phyloP scores from a whole-genome alignment of 306 rosid species.

The Psophocarpus tetragonolobus region DNA sequence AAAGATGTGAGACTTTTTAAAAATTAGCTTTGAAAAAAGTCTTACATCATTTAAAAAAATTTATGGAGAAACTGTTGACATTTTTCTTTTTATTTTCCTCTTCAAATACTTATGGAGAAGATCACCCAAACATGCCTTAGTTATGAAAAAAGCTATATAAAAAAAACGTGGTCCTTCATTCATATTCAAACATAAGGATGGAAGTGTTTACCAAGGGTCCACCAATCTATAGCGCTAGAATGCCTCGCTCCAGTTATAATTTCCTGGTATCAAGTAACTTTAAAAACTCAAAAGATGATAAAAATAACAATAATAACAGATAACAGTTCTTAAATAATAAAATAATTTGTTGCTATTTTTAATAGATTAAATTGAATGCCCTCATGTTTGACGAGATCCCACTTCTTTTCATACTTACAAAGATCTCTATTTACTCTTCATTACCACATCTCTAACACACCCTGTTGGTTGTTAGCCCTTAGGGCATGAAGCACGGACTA shows the following conservation, averaged over 20 bases:
- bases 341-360: neutral
- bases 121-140: too few relatives aligned
- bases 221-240: constrained; percentile 92
- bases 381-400: neutral
- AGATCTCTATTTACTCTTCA: constrained; percentile 9
- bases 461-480: neutral
- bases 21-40: too few relatives aligned
- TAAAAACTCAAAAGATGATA: constrained; percentile 36
- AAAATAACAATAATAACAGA: neutral
- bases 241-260: constrained; percentile 85
- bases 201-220: constrained; percentile 84
- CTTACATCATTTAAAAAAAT: too few relatives aligned
- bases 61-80: too few relatives aligned
- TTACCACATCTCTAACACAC: neutral
- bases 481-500: neutral
- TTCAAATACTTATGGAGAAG: too few relatives aligned
- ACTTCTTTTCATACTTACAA: neutral
- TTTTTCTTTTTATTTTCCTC: too few relatives aligned
- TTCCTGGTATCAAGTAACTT: constrained; percentile 76
- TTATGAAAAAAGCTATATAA: neutral
- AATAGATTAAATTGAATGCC: neutral
- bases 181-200: constrained; percentile 15
- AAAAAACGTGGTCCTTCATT: neutral
- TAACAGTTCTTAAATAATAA: neutral
- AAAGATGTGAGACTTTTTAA: too few relatives aligned